phyloP scores from a whole-genome alignment of 345 rosid genomes.

The Anacardium occidentale region DNA sequence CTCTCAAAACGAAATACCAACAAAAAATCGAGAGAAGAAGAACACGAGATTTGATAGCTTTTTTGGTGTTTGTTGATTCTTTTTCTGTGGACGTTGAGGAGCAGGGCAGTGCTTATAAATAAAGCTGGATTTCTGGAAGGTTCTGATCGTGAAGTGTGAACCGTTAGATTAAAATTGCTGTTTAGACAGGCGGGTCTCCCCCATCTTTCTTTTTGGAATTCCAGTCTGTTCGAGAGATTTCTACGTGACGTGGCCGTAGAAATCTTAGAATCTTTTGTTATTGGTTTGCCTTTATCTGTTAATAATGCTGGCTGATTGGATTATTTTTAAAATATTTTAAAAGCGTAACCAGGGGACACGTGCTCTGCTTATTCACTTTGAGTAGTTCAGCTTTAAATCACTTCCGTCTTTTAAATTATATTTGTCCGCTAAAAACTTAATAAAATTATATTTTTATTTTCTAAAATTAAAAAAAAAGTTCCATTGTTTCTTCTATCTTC shows the following conservation, averaged over 20 bases:
- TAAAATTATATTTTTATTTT: too few species aligned
- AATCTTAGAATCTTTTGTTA: background rate
- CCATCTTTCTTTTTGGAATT: background rate
- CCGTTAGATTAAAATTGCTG: constrained; percentile 12
- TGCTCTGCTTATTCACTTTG: too few species aligned
- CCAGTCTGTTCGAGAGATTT: constrained; percentile 25
- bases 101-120: constrained; percentile 3
- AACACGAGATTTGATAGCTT: background rate
- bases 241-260: background rate
- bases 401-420: too few species aligned
- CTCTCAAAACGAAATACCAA: background rate
- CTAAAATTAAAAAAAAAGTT: too few species aligned
- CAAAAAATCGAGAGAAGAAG: background rate
- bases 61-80: too few species aligned
- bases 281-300: background rate
- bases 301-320: too few species aligned
- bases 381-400: too few species aligned
- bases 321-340: too few species aligned
- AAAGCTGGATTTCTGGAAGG: constrained; percentile 18
- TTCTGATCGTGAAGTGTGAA: constrained; percentile 2
- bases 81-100: background rate
- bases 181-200: background rate
- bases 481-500: too few species aligned
- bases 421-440: too few species aligned
- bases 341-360: too few species aligned